phyloP scores from a whole-genome alignment of 345 rosid genomes.

The Isatis tinctoria region DNA sequence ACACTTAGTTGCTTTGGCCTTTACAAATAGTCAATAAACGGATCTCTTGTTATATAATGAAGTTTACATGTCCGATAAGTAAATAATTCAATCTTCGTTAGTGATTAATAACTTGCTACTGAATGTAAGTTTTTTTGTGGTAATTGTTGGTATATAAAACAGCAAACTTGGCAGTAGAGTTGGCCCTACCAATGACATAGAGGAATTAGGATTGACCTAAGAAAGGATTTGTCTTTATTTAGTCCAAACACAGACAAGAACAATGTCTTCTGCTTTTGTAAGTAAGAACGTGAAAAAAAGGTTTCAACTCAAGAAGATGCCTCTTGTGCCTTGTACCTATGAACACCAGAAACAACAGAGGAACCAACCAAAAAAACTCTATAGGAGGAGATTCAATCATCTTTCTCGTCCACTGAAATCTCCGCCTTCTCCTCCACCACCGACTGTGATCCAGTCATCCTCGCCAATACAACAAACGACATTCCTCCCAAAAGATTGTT shows the following conservation, averaged over 20 bases:
- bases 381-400: constrained; percentile 6
- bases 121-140: neutral
- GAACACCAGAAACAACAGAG: neutral
- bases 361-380: constrained; percentile 1
- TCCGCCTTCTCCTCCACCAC: constrained; percentile 30
- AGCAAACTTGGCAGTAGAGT: neutral
- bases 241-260: constrained; percentile 1
- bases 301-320: constrained; percentile 15
- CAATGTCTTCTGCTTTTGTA: constrained; percentile 2
- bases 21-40: neutral
- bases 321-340: constrained; percentile 10
- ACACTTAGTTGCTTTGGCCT: no score
- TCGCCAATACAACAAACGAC: constrained; percentile 87
- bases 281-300: constrained; percentile 5
- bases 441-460: constrained; percentile 91
- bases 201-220: neutral
- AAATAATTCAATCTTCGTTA: neutral
- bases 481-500: constrained; percentile 90
- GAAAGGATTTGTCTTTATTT: neutral
- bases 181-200: neutral
- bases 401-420: constrained; percentile 2
- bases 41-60: neutral
- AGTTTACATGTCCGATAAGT: neutral
- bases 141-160: neutral
- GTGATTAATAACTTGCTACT: neutral